A percentile compares a stretch with the other conserved stretches of the same genome.
These are phyloP conservation scores for Dovyalis caffra DNA, from an alignment of 345 rosid genomes.

Conservation along the genomic window DNA sequence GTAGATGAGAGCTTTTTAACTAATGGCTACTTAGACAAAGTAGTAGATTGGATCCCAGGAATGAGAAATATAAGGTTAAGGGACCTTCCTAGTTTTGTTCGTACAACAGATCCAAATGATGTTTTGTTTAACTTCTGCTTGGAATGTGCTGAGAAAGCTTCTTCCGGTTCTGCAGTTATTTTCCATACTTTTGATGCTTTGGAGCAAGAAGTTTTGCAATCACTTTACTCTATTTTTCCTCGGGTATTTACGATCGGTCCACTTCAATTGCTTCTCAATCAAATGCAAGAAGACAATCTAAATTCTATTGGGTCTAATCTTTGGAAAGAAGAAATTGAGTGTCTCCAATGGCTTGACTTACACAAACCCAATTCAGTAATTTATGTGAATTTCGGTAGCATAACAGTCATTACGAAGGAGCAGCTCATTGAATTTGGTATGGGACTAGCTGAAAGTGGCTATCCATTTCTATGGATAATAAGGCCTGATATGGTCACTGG, in stretches of 20 bases:
- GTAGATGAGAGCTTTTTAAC: background rate
- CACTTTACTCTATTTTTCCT: background rate
- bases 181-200: background rate
- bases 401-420: background rate
- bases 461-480: background rate
- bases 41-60: background rate
- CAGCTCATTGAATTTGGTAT: background rate
- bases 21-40: background rate
- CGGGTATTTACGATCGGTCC: background rate
- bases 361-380: background rate
- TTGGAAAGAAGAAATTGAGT: background rate
- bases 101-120: background rate
- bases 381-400: background rate
- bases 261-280: background rate
- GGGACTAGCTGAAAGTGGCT: background rate
- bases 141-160: background rate
- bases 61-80: background rate
- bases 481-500: background rate
- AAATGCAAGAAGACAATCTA: background rate
- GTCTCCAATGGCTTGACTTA: constrained; percentile 4
- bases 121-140: fast-evolving
- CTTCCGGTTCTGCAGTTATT: background rate
- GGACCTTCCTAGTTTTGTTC: background rate
- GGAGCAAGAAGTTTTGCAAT: background rate
- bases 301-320: background rate